Conservation (phyloP, 163 green algal species). For the Scenedesmus sp. region DNA sequence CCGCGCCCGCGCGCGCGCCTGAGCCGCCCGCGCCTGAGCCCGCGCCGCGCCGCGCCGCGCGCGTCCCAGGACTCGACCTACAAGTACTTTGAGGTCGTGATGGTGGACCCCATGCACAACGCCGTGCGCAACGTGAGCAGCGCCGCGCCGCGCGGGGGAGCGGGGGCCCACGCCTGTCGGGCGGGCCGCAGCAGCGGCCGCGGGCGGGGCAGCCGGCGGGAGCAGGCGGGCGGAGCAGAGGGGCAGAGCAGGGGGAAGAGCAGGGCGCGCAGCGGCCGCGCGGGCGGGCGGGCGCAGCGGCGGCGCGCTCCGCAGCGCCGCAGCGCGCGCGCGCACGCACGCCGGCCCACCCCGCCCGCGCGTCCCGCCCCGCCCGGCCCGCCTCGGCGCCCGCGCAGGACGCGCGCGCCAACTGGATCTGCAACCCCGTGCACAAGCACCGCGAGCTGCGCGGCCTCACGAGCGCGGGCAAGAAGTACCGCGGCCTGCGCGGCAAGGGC, state of each 20-base stretch:
- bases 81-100: slow-evolving; percentile 99
- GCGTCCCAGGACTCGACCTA: slow-evolving; percentile 98
- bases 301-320: neutral
- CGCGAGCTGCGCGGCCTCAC: slow-evolving; percentile 98
- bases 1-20: no score
- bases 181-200: neutral
- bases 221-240: neutral
- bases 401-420: slow-evolving; percentile 99
- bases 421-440: slow-evolving; percentile 98
- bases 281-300: neutral
- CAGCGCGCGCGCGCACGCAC: no score
- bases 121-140: slow-evolving; percentile 80
- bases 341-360: no score
- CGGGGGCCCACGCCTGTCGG: no score
- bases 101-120: slow-evolving; percentile 96
- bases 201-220: neutral
- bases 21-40: neutral
- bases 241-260: no score
- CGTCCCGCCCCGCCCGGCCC: no score
- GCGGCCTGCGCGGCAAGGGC: slow-evolving; percentile 94
- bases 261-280: neutral
- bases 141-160: neutral
- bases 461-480: slow-evolving; percentile 90
- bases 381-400: no score
- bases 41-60: no score